Percentiles rank a stretch among this genome's conserved stretches.
Conservation (phyloP, 805 yeast species). For the Starmerella stigmatis region DNA sequence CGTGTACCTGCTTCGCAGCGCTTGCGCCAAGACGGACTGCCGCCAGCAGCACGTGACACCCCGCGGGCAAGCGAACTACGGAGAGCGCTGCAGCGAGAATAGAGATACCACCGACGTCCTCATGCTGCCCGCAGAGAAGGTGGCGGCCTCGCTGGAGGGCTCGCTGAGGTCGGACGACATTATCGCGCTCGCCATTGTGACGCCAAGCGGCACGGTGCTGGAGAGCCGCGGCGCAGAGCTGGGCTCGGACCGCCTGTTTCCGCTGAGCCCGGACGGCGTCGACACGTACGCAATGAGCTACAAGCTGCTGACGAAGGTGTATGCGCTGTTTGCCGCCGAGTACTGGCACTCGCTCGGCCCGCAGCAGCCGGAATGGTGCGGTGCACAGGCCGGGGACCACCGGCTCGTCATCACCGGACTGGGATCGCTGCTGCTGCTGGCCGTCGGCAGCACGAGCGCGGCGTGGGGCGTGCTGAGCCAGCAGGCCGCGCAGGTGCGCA, state of each 20-base stretch:
- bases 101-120: not conserved
- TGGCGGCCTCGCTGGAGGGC: conserved; percentile 8
- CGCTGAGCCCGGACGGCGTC: conserved; percentile 1
- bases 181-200: conserved; percentile 15
- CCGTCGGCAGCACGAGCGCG: conserved; percentile 4
- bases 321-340: conserved; percentile 28
- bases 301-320: conserved; percentile 28
- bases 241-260: conserved; percentile 2
- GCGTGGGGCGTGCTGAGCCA: conserved; percentile 13
- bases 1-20: too few relatives aligned
- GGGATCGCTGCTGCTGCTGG: conserved; percentile 11
- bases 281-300: conserved; percentile 7
- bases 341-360: conserved; percentile 20
- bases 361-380: conserved; percentile 10
- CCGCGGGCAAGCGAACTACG: not conserved
- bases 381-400: conserved; percentile 16
- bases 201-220: conserved; percentile 15
- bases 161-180: conserved; percentile 6
- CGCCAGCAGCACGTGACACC: too few relatives aligned
- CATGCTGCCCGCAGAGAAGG: conserved; percentile 15
- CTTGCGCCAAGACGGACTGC: too few relatives aligned
- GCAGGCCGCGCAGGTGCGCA: conserved; percentile 3
- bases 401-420: conserved; percentile 11
- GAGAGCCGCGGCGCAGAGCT: conserved; percentile 19
- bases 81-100: not conserved